A percentile compares a stretch with the other conserved stretches of the same genome.
Evolutionary conservation across 2,329 filamentous ascomycete species (phyloP).

Genomic region (Neopestalotiopsis sp.): DNA sequence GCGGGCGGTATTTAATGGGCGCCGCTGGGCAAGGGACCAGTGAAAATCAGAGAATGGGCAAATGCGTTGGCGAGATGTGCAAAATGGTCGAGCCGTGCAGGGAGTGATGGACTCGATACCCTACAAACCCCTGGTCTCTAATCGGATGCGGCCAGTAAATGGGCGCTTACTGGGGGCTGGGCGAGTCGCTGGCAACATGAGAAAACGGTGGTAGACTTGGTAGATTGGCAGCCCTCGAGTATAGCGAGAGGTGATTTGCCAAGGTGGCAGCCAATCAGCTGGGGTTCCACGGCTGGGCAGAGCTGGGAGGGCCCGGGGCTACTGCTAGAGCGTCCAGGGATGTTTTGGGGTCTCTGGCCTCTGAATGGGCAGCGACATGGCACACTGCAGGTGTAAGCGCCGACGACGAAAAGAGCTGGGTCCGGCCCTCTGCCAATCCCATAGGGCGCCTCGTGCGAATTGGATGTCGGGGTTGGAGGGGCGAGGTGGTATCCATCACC

Average conservation of each 20-base stretch:
- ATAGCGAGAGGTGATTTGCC: constrained; percentile 32
- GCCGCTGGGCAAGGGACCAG: constrained; percentile 28
- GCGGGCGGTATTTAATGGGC: constrained; percentile 32
- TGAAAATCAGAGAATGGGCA: constrained; percentile 33
- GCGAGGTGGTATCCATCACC: background rate
- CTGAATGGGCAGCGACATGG: constrained; percentile 16
- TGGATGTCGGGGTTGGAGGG: background rate
- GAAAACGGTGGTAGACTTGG: background rate
- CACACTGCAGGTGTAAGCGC: constrained; percentile 19
- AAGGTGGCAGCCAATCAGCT: constrained; percentile 31
- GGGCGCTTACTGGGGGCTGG: constrained; percentile 22
- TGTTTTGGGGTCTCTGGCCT: constrained; percentile 17
- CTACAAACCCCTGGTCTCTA: constrained; percentile 14
- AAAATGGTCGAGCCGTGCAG: constrained; percentile 30
- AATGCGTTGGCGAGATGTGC: constrained; percentile 26
- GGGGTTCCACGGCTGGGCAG: constrained; percentile 22
- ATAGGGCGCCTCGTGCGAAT: too few species aligned
- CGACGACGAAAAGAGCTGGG: constrained; percentile 7
- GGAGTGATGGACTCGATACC: constrained; percentile 15
- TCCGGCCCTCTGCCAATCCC: constrained; percentile 16
- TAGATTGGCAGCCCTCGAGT: constrained; percentile 17
- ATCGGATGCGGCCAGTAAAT: constrained; percentile 33
- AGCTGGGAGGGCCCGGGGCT: constrained; percentile 21
- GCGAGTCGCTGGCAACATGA: constrained; percentile 35
- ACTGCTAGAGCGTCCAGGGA: constrained; percentile 17